phyloP scores from a whole-genome alignment of 2,329 filamentous ascomycete species.

The Gnomoniopsis sp. region DNA sequence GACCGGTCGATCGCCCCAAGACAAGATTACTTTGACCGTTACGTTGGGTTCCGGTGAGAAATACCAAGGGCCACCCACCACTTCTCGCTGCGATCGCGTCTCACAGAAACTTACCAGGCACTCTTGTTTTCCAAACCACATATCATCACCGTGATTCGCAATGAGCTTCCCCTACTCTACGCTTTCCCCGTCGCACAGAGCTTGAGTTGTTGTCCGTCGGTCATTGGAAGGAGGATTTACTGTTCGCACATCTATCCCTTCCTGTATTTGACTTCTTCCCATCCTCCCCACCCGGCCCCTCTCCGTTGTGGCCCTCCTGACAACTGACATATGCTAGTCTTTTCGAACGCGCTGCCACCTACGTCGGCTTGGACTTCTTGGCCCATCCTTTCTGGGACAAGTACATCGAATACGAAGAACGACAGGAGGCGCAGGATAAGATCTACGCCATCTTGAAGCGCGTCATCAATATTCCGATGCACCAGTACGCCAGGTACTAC shows the following conservation, averaged over 20 bases:
- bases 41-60: constrained; percentile 61
- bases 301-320: constrained; percentile 16
- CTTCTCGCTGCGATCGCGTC: constrained; percentile 57
- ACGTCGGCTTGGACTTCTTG: constrained; percentile 88
- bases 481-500: constrained; percentile 93
- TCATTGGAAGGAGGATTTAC: constrained; percentile 45
- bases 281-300: constrained; percentile 27
- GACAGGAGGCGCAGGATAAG: constrained; percentile 76
- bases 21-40: constrained; percentile 22
- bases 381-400: constrained; percentile 99
- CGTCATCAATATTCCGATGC: constrained; percentile 86
- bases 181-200: constrained; percentile 42
- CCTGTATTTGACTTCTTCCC: constrained; percentile 60
- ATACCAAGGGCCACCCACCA: constrained; percentile 55
- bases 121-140: constrained; percentile 40
- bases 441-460: constrained; percentile 82
- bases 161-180: constrained; percentile 32
- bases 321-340: constrained; percentile 58
- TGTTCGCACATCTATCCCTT: constrained; percentile 52
- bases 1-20: constrained; percentile 36
- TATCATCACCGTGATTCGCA: constrained; percentile 30
- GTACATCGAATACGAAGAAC: constrained; percentile 95
- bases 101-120: constrained; percentile 63
- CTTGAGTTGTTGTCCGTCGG: constrained; percentile 35
- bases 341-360: constrained; percentile 83